Evolutionary conservation across 225 moss, liverwort and hornwort species (phyloP).

Genomic region (Asterella californica): DNA sequence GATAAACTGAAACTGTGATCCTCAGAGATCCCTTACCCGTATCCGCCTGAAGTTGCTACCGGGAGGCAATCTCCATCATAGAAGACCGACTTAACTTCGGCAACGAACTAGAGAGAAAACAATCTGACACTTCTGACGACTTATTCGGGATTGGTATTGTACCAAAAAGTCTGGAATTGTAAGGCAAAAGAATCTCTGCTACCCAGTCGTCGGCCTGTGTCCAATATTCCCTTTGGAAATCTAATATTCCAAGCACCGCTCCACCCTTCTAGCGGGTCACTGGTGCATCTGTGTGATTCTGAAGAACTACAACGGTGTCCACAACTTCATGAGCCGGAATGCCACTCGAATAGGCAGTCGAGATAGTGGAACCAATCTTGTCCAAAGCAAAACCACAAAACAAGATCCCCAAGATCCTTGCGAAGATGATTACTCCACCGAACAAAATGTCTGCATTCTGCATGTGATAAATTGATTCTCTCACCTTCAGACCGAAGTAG

Average conservation of each 20-base stretch:
- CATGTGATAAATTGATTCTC: constrained; percentile 76
- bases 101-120: too few relatives aligned
- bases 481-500: constrained; percentile 97
- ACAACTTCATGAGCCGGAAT: constrained; percentile 94
- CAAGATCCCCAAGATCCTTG: constrained; percentile 78
- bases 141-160: constrained; percentile 48
- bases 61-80: not conserved
- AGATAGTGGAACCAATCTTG: constrained; percentile 68
- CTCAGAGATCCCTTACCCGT: not conserved
- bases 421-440: constrained; percentile 79
- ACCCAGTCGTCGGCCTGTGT: constrained; percentile 94
- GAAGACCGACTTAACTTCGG: too few relatives aligned
- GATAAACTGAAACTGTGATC: not conserved
- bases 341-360: constrained; percentile 70
- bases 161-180: constrained; percentile 93
- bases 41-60: not conserved
- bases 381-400: constrained; percentile 81
- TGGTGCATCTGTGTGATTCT: constrained; percentile 77
- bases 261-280: constrained; percentile 93
- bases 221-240: constrained; percentile 90
- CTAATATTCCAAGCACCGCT: constrained; percentile 90
- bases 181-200: constrained; percentile 78
- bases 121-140: not conserved
- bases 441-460: constrained; percentile 83
- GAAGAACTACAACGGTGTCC: constrained; percentile 91